phyloP scores from a whole-genome alignment of 441 rosid genomes.

The Melastoma candidum region DNA sequence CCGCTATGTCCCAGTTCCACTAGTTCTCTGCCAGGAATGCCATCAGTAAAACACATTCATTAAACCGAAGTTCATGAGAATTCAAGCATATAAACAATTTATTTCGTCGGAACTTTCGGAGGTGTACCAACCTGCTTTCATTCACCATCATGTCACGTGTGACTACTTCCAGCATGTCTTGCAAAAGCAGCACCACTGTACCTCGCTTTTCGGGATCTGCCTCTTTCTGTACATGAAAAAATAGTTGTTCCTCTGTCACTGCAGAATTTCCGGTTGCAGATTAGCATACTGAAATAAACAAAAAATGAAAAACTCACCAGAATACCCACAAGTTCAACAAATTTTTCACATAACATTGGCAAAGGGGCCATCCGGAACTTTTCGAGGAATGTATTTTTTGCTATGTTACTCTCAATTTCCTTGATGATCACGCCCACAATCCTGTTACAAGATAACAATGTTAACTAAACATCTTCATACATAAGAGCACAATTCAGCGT shows the following conservation, averaged over 20 bases:
- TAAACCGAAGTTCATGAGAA: slow-evolving; percentile 11
- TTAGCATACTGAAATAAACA: too few species aligned
- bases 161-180: slow-evolving; percentile 96
- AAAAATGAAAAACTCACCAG: slow-evolving; percentile 46
- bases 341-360: slow-evolving; percentile 63
- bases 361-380: slow-evolving; percentile 86
- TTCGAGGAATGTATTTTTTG: slow-evolving; percentile 70
- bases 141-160: slow-evolving; percentile 94
- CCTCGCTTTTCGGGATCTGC: slow-evolving; percentile 70
- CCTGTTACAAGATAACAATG: slow-evolving; percentile 36
- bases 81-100: neutral
- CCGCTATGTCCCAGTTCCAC: slow-evolving; percentile 79
- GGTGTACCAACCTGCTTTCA: slow-evolving; percentile 67
- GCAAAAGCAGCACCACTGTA: slow-evolving; percentile 71
- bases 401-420: slow-evolving; percentile 85
- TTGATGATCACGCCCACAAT: slow-evolving; percentile 73
- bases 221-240: slow-evolving; percentile 62
- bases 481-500: neutral
- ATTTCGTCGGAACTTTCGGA: slow-evolving; percentile 9
- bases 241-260: slow-evolving; percentile 1
- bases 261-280: too few species aligned
- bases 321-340: slow-evolving; percentile 83
- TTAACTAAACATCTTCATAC: slow-evolving; percentile 12
- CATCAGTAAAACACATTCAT: slow-evolving; percentile 1
- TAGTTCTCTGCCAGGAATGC: slow-evolving; percentile 52